Conservation (phyloP, 2,329 filamentous ascomycete species). For the Trematosphaeria pertusa region DNA sequence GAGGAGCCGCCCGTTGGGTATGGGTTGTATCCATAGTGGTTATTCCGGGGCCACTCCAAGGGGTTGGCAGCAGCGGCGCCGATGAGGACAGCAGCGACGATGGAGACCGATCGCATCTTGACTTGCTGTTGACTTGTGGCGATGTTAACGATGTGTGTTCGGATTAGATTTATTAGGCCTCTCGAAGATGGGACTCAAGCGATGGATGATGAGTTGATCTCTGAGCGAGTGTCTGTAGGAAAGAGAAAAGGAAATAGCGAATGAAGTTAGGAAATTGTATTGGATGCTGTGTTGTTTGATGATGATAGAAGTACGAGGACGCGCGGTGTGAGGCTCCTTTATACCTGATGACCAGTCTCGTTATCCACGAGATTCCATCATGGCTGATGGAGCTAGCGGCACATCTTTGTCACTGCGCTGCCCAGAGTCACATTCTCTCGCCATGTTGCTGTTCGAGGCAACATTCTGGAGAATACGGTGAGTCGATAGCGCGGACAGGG, state of each 20-base stretch:
- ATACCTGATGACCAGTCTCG: slow-evolving; percentile 24
- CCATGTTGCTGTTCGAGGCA: slow-evolving; percentile 33
- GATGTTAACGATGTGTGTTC: slow-evolving; percentile 9
- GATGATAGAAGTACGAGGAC: slow-evolving; percentile 23
- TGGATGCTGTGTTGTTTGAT: slow-evolving; percentile 32
- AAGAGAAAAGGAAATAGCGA: slow-evolving; percentile 37
- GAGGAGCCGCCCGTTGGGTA: slow-evolving; percentile 23
- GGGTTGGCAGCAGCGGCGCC: slow-evolving; percentile 40
- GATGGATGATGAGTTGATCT: slow-evolving; percentile 15
- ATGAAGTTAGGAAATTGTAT: slow-evolving; percentile 31
- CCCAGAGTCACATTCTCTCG: slow-evolving; percentile 33
- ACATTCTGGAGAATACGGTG: slow-evolving; percentile 40
- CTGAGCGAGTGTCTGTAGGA: slow-evolving; percentile 39
- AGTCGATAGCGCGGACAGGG: slow-evolving; percentile 39
- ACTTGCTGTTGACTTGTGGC: slow-evolving; percentile 12
- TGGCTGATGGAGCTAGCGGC: slow-evolving; percentile 33
- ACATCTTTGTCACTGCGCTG: slow-evolving; percentile 28
- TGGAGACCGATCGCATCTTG: slow-evolving; percentile 43
- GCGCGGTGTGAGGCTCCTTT: slow-evolving; percentile 29
- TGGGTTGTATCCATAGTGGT: slow-evolving; percentile 25
- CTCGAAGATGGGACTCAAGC: slow-evolving; percentile 32
- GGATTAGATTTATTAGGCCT: slow-evolving; percentile 36
- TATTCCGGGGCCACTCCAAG: slow-evolving; percentile 21
- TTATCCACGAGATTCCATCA: slow-evolving; percentile 29
- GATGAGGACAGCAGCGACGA: slow-evolving; percentile 39